Evolutionary conservation across 2,329 filamentous ascomycete genomes (phyloP), one percentile per base, ranked within the genome.

Genomic region (Taxawa tesnikishii): DNA sequence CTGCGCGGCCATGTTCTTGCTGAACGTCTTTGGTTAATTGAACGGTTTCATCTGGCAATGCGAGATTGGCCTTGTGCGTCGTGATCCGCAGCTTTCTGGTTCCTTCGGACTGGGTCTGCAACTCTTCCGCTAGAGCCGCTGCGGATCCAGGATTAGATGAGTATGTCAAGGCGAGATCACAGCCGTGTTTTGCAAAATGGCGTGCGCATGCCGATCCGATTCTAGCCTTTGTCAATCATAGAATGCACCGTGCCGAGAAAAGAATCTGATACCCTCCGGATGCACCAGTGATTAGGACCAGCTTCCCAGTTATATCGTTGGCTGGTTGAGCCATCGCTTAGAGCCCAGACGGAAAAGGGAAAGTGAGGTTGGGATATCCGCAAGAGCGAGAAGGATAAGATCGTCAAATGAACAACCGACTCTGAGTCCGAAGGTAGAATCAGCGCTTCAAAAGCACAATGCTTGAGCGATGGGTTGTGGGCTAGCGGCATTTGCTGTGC

Each of bases 221-320:
- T 12, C 70, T 74, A 25, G 2, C 8, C 18, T 31, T 19, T 26
- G 29, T 18, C 9, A 17, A 9, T 9, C 8, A 10, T 16, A 23
- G 13, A 29, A 13, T 26, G 25, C 11, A 6, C 23, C 23, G 11
- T 4, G 25, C 29, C n/a, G n/a, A 24, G 9, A 16, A 27, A 13
- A 24, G 3, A 11, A 15, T n/a, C 27, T 42, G 53, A 49, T 51
- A 71, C 70, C 70, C 70, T 43, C 68, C 68, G 28, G 70, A 73
- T 28, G 67, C 71, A 26, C 71, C 71, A 1, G 71, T 75, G 31
- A 75, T 65, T 10, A 75, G 58, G 28, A 68, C 70, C 25, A 75
- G 51, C 32, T 67, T 59, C 36, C 68, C 69, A 23, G 55, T 53
- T 37, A 75, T 38, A 15, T 49, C 41, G 33, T 56, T 57, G 32